Percentiles rank a stretch among this genome's conserved stretches.
phyloP scores from a whole-genome alignment of 2,329 filamentous ascomycete species.

The Arthrobotrys iridis region DNA sequence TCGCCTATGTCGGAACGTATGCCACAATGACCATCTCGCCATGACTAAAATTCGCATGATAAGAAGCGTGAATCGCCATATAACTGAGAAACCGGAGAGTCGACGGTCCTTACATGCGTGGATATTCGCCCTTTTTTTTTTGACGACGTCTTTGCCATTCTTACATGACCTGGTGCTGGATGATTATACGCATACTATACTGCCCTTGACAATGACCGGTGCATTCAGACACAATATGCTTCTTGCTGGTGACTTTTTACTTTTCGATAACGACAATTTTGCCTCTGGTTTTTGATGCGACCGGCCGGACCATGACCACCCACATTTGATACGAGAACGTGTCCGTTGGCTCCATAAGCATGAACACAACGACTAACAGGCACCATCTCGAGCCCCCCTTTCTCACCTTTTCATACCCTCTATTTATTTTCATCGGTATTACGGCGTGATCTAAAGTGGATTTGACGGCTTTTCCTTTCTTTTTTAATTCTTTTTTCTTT shows the following conservation, averaged over 20 bases:
- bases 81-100: constrained; percentile 11
- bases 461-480: constrained; percentile 40
- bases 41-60: constrained; percentile 53
- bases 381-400: not conserved
- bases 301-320: not conserved
- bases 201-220: constrained; percentile 41
- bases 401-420: constrained; percentile 9
- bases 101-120: constrained; percentile 27
- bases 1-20: constrained; percentile 34
- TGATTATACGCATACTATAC: constrained; percentile 35
- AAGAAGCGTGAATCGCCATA: constrained; percentile 49
- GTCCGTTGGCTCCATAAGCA: constrained; percentile 14
- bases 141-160: constrained; percentile 42
- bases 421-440: constrained; percentile 13
- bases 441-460: constrained; percentile 53
- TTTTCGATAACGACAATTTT: constrained; percentile 31
- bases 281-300: constrained; percentile 30
- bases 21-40: constrained; percentile 49
- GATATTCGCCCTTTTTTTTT: constrained; percentile 32
- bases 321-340: not conserved
- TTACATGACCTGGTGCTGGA: constrained; percentile 49
- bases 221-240: constrained; percentile 34
- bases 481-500: not conserved
- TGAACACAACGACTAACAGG: constrained; percentile 5
- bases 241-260: constrained; percentile 37